A percentile compares a stretch with the other conserved stretches of the same genome.
These are phyloP conservation scores for Citeromyces nyonsensis DNA, from an alignment of 805 yeast genomes.

Conservation along the genomic window DNA sequence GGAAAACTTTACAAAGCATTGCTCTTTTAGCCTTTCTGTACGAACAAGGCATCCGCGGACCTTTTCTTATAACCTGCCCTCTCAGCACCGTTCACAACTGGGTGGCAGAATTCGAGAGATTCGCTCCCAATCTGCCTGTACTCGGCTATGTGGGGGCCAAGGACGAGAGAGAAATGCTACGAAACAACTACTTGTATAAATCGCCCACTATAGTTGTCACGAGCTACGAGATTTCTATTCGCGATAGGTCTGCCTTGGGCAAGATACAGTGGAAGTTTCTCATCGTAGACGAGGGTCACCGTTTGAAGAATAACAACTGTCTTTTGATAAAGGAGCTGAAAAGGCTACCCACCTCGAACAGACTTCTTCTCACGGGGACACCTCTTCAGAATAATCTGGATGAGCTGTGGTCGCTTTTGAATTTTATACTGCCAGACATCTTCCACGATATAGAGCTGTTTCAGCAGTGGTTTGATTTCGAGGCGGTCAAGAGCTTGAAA, in stretches of 20 bases:
- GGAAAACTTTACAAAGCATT: conserved; percentile 84
- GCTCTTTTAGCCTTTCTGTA: conserved; percentile 60
- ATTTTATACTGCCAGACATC: conserved; percentile 85
- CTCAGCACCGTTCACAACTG: conserved; percentile 79
- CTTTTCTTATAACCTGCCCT: conserved; percentile 69
- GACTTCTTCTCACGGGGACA: conserved; percentile 85
- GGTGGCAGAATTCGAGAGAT: conserved; percentile 54
- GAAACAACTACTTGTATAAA: conserved; percentile 13
- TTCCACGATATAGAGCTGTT: conserved; percentile 82
- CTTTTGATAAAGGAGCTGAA: conserved; percentile 59
- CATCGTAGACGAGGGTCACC: conserved; percentile 92
- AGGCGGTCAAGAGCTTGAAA: conserved; percentile 29
- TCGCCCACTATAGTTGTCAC: conserved; percentile 48
- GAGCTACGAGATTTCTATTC: conserved; percentile 66
- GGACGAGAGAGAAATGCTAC: conserved; percentile 30
- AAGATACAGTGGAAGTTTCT: conserved; percentile 60
- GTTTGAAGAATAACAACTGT: conserved; percentile 77
- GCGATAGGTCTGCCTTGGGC: conserved; percentile 44
- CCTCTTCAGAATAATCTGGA: conserved; percentile 85
- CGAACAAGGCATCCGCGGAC: conserved; percentile 69
- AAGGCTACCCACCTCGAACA: conserved; percentile 47
- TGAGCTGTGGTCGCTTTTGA: conserved; percentile 85
- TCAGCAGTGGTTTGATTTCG: conserved; percentile 89
- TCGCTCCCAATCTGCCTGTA: conserved; percentile 57
- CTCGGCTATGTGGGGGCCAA: conserved; percentile 54